Evolutionary conservation across 2,329 filamentous ascomycete species (phyloP), one percentile per base, ranked within the genome.

Genomic region (Aspergillus felis): DNA sequence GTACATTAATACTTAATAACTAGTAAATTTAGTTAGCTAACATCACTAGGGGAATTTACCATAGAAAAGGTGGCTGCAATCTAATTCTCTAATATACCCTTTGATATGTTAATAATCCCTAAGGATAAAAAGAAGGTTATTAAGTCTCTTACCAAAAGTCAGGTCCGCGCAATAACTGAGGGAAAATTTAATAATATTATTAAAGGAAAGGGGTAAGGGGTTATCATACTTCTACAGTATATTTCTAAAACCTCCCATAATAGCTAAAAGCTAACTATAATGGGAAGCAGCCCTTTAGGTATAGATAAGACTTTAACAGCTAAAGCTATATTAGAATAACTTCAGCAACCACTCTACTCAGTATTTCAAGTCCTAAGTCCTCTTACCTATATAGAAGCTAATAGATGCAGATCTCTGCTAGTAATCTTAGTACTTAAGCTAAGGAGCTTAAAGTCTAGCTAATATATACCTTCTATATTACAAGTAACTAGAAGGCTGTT

Each of bases 271-370:
- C n/a, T 17, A 50, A 42, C 25, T 25, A 29, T 22, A 51, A 28
- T 32, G 24, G n/a, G 27, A 35, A 59, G 54, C 59, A 81, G 81
- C n/a, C 75, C 76, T 8, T 81, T 81, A 1, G 82, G 81, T n/a
- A 79, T 83, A 0, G 83, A 82, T 56, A 84, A 85, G 71, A 84
- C 82, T 0, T 80, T 81, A 66, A 84, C 82, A 1, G 81, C 81
- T 14, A 81, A 84, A 67, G 81, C 80, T 46, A 75, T 83, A 3
- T 80, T 81, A 5, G 81, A 84, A 68, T 71, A 81, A 25, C 78
- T 77, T 44, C 76, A 75, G 27, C 77, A 79, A 0, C 82, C 82
- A 3, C 77, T 85, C 6, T 77, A 84, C 55, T 75, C 77, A 1
- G 74, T 85, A 57, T 25, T 25, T 25, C 17, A 9, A 41, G 35